Conservation (phyloP, 371 early-diverging fungal species). For the Dichotomocladium elegans region DNA sequence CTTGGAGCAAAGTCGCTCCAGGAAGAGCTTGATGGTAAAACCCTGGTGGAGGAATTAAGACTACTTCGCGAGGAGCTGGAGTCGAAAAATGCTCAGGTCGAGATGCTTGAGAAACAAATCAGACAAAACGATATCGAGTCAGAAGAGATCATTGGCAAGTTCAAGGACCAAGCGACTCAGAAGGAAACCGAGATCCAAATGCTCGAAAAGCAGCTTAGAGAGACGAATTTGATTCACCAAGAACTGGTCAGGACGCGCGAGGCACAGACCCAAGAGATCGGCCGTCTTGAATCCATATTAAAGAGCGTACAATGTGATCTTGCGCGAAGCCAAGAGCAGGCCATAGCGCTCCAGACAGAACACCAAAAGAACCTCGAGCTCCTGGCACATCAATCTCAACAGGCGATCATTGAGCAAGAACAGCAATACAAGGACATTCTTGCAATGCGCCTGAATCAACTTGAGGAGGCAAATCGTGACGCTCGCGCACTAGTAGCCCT, state of each 20-base stretch:
- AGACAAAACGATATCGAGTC: not conserved
- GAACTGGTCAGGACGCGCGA: constrained; percentile 19
- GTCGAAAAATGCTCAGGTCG: not conserved
- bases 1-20: not conserved
- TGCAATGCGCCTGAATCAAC: constrained; percentile 19
- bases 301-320: constrained; percentile 1
- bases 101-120: not conserved
- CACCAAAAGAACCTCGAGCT: constrained; percentile 14
- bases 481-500: constrained; percentile 18
- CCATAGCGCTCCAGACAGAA: constrained; percentile 5
- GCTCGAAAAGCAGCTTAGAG: constrained; percentile 18
- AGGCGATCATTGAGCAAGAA: constrained; percentile 25
- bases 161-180: constrained; percentile 4
- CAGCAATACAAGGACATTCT: constrained; percentile 16
- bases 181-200: constrained; percentile 15
- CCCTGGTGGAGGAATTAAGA: not conserved
- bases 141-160: not conserved
- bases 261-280: constrained; percentile 14
- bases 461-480: constrained; percentile 28
- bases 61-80: not conserved
- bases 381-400: constrained; percentile 6
- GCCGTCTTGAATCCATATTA: constrained; percentile 11
- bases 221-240: constrained; percentile 17
- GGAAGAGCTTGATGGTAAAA: not conserved
- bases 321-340: constrained; percentile 1